A percentile compares a stretch with the other conserved stretches of the same genome.
phyloP scores from a whole-genome alignment of 169 alveolate genomes.

The Plasmodium knowlesi region DNA sequence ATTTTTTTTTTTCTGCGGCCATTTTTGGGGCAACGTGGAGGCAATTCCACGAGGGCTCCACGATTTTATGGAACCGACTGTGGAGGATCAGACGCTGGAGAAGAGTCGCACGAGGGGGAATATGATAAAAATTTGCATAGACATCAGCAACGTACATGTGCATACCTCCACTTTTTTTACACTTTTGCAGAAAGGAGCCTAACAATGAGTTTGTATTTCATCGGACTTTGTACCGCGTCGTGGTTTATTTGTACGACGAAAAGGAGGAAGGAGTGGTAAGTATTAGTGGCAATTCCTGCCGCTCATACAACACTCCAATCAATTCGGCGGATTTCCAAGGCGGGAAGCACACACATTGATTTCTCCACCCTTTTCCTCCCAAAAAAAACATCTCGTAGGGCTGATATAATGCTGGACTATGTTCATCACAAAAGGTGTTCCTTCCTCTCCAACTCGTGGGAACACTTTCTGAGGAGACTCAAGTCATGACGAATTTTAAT shows the following conservation, averaged over 20 bases:
- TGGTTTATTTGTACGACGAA: slow-evolving; percentile 59
- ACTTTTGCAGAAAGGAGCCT: slow-evolving; percentile 56
- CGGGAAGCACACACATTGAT: neutral
- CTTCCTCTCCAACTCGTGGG: slow-evolving; percentile 65
- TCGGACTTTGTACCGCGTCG: slow-evolving; percentile 49
- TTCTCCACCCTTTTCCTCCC: neutral
- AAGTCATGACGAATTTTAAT: slow-evolving; percentile 4
- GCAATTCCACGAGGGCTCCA: neutral
- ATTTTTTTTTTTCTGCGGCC: neutral
- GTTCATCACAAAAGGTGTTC: slow-evolving; percentile 76
- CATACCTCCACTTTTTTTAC: neutral
- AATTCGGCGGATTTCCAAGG: neutral
- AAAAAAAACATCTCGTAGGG: slow-evolving; percentile 21
- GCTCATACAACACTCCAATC: neutral
- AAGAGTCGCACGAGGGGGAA: neutral
- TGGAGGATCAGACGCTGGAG: neutral
- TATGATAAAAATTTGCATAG: neutral
- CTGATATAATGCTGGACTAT: slow-evolving; percentile 72
- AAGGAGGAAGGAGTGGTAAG: slow-evolving; percentile 74
- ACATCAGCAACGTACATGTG: neutral
- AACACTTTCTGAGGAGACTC: slow-evolving; percentile 27
- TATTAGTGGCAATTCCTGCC: neutral
- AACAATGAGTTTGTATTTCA: slow-evolving; percentile 51
- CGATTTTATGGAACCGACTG: neutral
- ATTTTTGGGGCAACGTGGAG: neutral